These are phyloP conservation scores for Alternaria viburni DNA, from an alignment of 2,329 filamentous ascomycete species.

Conservation along the genomic window DNA sequence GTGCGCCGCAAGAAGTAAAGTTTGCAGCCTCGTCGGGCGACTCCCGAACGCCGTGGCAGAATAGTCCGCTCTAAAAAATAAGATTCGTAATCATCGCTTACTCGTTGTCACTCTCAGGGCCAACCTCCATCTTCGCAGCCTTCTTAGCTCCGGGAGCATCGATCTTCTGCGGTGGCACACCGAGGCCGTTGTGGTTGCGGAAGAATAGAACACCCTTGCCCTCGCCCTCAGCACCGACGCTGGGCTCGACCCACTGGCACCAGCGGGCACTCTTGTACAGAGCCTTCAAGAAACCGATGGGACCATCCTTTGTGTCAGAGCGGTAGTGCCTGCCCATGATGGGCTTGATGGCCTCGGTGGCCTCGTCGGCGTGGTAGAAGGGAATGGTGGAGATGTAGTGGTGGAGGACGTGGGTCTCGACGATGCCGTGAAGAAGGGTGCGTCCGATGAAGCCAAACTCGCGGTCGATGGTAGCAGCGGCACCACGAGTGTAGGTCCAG, in stretches of 20 bases:
- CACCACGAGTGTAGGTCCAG: constrained; percentile 94
- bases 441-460: constrained; percentile 97
- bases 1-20: constrained; percentile 21
- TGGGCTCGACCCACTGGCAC: constrained; percentile 99
- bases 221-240: constrained; percentile 77
- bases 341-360: constrained; percentile 88
- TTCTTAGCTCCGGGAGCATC: constrained; percentile 31
- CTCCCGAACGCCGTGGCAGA: constrained; percentile 28
- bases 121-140: constrained; percentile 45
- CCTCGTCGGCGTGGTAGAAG: constrained; percentile 96
- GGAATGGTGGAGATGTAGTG: constrained; percentile 97
- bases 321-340: constrained; percentile 98
- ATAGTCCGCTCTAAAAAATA: constrained; percentile 26
- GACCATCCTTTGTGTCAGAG: constrained; percentile 75
- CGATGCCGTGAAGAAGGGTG: constrained; percentile 89
- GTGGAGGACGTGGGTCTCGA: constrained; percentile 97
- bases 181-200: constrained; percentile 90
- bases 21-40: constrained; percentile 9
- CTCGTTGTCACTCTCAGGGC: constrained; percentile 40
- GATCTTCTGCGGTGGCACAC: constrained; percentile 55
- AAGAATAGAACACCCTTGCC: constrained; percentile 89
- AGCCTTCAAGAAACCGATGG: constrained; percentile 79
- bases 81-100: constrained; percentile 26
- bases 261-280: constrained; percentile 80
- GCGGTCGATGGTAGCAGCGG: constrained; percentile 93